Evolutionary conservation across 2,329 filamentous ascomycete genomes (phyloP).

Genomic region (Alternaria ventricosa): DNA sequence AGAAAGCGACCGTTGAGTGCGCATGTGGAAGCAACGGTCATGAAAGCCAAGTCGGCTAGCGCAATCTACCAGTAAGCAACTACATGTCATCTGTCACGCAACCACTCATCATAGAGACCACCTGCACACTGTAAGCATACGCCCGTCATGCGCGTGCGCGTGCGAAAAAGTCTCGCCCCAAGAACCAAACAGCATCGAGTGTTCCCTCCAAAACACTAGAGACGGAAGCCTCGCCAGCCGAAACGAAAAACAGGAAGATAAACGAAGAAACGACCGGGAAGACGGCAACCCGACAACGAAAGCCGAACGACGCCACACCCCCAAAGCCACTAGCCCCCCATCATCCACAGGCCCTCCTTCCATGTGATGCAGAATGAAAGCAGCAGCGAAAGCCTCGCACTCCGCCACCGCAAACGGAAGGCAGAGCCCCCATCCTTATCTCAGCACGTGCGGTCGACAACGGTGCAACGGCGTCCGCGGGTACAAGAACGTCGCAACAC

Average conservation of each 20-base stretch:
- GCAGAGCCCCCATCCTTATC: background rate
- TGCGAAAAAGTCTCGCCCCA: background rate
- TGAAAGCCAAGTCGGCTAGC: background rate
- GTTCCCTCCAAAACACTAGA: background rate
- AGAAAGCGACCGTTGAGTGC: background rate
- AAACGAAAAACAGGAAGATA: background rate
- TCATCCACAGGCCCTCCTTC: background rate
- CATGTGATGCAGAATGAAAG: background rate
- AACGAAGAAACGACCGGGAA: background rate
- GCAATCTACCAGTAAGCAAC: background rate
- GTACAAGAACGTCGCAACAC: background rate
- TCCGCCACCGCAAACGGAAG: conserved; percentile 6
- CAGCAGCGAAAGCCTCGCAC: background rate
- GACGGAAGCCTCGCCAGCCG: background rate
- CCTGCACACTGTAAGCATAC: background rate
- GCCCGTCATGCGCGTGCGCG: background rate
- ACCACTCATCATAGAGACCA: background rate
- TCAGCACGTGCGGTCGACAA: background rate
- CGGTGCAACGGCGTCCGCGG: background rate
- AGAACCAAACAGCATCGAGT: background rate
- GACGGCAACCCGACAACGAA: background rate
- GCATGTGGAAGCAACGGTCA: background rate
- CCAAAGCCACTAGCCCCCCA: background rate
- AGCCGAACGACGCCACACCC: conserved; percentile 1
- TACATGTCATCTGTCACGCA: background rate